Percentiles rank a stretch among this genome's conserved stretches.
Evolutionary conservation across 768 basidiomycete species (phyloP).

Genomic region (Agaricus blazei): DNA sequence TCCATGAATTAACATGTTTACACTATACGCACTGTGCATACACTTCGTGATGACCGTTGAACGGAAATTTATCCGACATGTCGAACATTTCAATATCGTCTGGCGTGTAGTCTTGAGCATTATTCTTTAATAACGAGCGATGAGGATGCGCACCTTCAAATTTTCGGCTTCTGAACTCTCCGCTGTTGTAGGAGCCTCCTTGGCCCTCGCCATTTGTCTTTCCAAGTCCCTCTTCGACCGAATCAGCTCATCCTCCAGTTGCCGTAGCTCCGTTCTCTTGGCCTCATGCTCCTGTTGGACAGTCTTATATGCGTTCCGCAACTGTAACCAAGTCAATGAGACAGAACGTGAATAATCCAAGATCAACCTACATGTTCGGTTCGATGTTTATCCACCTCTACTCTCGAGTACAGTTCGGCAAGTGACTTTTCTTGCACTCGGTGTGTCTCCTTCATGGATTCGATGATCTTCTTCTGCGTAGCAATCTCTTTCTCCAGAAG

Average conservation of each 20-base stretch:
- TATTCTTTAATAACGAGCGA: no score
- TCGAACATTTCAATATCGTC: constrained; percentile 85
- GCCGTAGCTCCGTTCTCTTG: constrained; percentile 33
- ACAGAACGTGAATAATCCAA: not conserved
- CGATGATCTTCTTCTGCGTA: constrained; percentile 24
- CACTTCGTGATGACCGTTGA: constrained; percentile 82
- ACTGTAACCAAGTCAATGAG: not conserved
- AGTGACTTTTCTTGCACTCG: constrained; percentile 25
- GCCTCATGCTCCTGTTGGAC: constrained; percentile 24
- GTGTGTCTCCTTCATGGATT: constrained; percentile 19
- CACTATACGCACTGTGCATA: constrained; percentile 75
- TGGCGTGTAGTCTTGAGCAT: constrained; percentile 20
- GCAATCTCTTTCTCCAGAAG: constrained; percentile 43
- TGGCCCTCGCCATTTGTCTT: not conserved
- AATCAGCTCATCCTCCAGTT: constrained; percentile 43
- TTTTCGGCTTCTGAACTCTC: constrained; percentile 8
- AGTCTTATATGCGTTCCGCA: constrained; percentile 23
- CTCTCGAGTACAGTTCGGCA: constrained; percentile 25
- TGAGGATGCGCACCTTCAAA: not conserved
- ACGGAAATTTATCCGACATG: constrained; percentile 75
- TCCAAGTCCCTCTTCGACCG: constrained; percentile 35
- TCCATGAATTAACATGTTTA: not conserved
- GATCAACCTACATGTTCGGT: constrained; percentile 31
- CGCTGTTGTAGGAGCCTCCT: not conserved
- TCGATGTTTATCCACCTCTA: constrained; percentile 34